Evolutionary conservation across 306 rosid genomes (phyloP).

Genomic region (Astragalus membranaceus): DNA sequence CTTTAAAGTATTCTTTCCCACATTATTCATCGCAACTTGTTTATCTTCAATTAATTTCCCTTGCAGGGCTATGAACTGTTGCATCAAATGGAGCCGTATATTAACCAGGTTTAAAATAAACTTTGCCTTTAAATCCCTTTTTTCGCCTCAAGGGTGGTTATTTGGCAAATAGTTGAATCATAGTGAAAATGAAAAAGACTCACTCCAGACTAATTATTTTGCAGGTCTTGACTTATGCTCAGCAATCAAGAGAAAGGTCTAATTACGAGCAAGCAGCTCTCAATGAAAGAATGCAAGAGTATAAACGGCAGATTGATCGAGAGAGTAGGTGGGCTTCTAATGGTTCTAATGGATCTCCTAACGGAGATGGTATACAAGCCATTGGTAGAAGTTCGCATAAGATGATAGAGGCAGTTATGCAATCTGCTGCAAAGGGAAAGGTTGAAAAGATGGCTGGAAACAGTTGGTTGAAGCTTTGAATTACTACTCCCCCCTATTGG

Average conservation of each 20-base stretch:
- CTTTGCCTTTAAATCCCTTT: not conserved
- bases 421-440: constrained; percentile 99
- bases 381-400: constrained; percentile 99
- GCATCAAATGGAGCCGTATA: constrained; percentile 73
- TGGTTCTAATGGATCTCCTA: constrained; percentile 93
- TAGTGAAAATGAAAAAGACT: constrained; percentile 20
- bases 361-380: constrained; percentile 98
- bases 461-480: constrained; percentile 1
- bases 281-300: constrained; percentile 98
- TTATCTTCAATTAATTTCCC: constrained; percentile 29
- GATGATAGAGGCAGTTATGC: constrained; percentile 99
- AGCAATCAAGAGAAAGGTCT: constrained; percentile 96
- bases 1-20: constrained; percentile 8
- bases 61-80: constrained; percentile 49
- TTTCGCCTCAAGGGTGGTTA: not conserved
- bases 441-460: constrained; percentile 30
- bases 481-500: not conserved
- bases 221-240: constrained; percentile 97
- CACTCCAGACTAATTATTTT: constrained; percentile 24
- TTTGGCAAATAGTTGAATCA: not conserved
- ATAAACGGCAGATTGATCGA: constrained; percentile 91
- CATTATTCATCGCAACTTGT: constrained; percentile 14
- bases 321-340: constrained; percentile 93
- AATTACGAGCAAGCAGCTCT: constrained; percentile 99
- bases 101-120: constrained; percentile 72